Conservation (phyloP, 306 rosid species). For the Acmispon strigosus region DNA sequence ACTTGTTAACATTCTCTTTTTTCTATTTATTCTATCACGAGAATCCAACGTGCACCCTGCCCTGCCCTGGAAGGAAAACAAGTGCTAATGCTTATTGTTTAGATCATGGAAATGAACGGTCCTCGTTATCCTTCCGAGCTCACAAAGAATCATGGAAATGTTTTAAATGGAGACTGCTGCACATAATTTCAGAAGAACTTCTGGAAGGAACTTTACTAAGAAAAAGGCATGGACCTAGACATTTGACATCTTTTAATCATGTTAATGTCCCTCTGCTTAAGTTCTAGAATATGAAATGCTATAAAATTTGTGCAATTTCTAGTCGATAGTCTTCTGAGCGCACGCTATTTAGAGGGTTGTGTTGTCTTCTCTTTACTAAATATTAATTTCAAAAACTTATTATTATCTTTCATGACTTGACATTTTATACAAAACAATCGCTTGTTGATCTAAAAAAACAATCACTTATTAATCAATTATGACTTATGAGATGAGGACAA, state of each 20-base stretch:
- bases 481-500: too few relatives aligned
- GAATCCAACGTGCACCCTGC: conserved; percentile 1
- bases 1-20: neutral
- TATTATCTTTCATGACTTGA: too few relatives aligned
- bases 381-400: too few relatives aligned
- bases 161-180: neutral
- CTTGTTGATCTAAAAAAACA: too few relatives aligned
- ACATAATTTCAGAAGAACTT: neutral
- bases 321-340: too few relatives aligned
- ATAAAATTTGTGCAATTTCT: conserved; percentile 23
- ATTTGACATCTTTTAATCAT: conserved; percentile 12
- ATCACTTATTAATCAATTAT: too few relatives aligned
- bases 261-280: conserved; percentile 11
- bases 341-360: neutral
- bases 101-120: conserved; percentile 25
- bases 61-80: conserved; percentile 16
- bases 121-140: conserved; percentile 3
- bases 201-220: conserved; percentile 10
- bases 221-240: conserved; percentile 18
- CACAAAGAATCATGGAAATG: conserved; percentile 18
- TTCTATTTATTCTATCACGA: neutral
- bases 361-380: too few relatives aligned
- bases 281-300: neutral
- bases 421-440: too few relatives aligned
- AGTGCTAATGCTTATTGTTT: neutral